Conservation (phyloP, 2,329 filamentous ascomycete genomes). For the Colletotrichum tanaceti region DNA sequence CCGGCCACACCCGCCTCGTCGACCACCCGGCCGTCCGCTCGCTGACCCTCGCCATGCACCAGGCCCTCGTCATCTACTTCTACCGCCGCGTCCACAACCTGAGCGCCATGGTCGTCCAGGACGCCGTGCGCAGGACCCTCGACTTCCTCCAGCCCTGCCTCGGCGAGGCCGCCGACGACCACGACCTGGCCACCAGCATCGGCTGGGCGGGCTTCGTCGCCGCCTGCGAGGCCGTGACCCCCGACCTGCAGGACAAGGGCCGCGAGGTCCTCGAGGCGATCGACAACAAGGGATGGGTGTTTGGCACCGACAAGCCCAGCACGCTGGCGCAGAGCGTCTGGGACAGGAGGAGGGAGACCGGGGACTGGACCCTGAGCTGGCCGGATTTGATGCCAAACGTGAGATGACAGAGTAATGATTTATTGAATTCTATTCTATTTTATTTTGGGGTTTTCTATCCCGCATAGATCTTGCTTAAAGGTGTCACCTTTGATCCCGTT, state of each 20-base stretch:
- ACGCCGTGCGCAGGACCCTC: conserved; percentile 50
- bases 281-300: conserved; percentile 47
- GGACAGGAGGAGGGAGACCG: conserved; percentile 45
- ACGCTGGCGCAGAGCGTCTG: conserved; percentile 47
- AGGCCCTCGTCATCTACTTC: conserved; percentile 58
- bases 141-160: conserved; percentile 52
- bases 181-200: conserved; percentile 52
- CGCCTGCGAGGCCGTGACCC: conserved; percentile 54
- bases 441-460: too few species aligned
- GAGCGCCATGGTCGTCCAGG: conserved; percentile 54
- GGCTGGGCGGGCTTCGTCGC: conserved; percentile 59
- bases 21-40: conserved; percentile 44
- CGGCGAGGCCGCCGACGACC: conserved; percentile 49
- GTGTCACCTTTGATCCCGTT: too few species aligned
- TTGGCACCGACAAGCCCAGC: conserved; percentile 44
- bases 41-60: conserved; percentile 54
- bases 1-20: conserved; percentile 4
- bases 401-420: too few species aligned
- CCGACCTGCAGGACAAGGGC: conserved; percentile 48
- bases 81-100: conserved; percentile 56
- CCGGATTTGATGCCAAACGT: conserved; percentile 38
- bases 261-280: conserved; percentile 44
- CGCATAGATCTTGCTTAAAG: too few species aligned
- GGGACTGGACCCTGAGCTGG: conserved; percentile 50
- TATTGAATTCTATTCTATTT: too few species aligned